phyloP scores from a whole-genome alignment of 1,139 yeast species.

The Yamadazyma diospyri region DNA sequence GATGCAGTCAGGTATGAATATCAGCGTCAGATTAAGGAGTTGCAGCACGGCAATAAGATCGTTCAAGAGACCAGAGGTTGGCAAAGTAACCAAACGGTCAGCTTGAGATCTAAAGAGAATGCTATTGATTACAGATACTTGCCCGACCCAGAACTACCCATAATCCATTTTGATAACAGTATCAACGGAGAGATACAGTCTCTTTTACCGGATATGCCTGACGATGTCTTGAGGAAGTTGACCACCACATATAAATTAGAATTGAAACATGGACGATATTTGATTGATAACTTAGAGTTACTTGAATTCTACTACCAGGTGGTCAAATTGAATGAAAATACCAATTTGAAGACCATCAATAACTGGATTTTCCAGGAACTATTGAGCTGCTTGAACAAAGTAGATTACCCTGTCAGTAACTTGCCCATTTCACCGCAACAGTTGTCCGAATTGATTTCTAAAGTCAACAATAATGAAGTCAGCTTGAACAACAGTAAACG shows the following conservation, averaged over 20 bases:
- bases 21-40: slow-evolving; percentile 53
- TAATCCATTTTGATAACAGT: slow-evolving; percentile 41
- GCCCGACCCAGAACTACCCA: slow-evolving; percentile 89
- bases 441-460: slow-evolving; percentile 23
- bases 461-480: slow-evolving; percentile 20
- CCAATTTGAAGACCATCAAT: slow-evolving; percentile 34
- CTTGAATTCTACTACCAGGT: slow-evolving; percentile 52
- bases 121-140: slow-evolving; percentile 86
- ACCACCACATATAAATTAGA: slow-evolving; percentile 47
- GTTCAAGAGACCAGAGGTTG: slow-evolving; percentile 85
- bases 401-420: slow-evolving; percentile 37
- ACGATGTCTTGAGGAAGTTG: slow-evolving; percentile 49
- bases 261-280: slow-evolving; percentile 66
- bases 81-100: slow-evolving; percentile 70
- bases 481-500: slow-evolving; percentile 61
- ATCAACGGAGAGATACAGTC: slow-evolving; percentile 33
- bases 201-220: slow-evolving; percentile 63
- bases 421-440: slow-evolving; percentile 22
- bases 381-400: slow-evolving; percentile 62
- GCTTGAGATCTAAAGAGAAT: slow-evolving; percentile 72
- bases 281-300: slow-evolving; percentile 43
- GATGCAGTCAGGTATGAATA: slow-evolving; percentile 78
- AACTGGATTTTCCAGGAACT: slow-evolving; percentile 87
- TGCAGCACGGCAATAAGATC: slow-evolving; percentile 34
- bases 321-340: slow-evolving; percentile 21